phyloP scores from a whole-genome alignment of 1,284 basidiomycete genomes.

The Somion occarium region DNA sequence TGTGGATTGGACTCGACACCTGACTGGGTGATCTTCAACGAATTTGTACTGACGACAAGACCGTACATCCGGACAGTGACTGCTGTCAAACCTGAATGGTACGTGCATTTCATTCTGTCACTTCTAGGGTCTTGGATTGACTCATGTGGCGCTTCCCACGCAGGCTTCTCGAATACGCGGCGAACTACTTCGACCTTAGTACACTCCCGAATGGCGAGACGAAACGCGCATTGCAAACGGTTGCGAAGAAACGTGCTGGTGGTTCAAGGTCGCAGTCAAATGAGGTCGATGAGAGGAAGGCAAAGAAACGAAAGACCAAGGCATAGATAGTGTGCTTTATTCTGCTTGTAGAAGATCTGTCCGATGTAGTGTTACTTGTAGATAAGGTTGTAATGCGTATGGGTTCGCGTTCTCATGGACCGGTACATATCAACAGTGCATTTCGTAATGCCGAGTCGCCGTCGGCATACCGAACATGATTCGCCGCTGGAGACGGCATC shows the following conservation, averaged over 20 bases:
- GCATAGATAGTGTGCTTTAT: too few species aligned
- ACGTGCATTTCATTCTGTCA: slow-evolving; percentile 20
- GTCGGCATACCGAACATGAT: slow-evolving; percentile 30
- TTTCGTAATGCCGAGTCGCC: slow-evolving; percentile 77
- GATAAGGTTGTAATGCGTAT: too few species aligned
- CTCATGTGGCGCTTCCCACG: too few species aligned
- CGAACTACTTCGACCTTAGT: slow-evolving; percentile 74
- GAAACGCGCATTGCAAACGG: slow-evolving; percentile 58
- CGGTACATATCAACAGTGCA: slow-evolving; percentile 63
- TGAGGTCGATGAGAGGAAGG: slow-evolving; percentile 74
- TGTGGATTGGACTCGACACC: slow-evolving; percentile 92
- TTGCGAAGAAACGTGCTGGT: slow-evolving; percentile 21
- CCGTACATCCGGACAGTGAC: slow-evolving; percentile 92
- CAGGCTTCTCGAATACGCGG: slow-evolving; percentile 83
- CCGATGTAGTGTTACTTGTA: too few species aligned
- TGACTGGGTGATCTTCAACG: slow-evolving; percentile 98
- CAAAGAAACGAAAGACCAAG: slow-evolving; percentile 71
- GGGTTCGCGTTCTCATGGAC: too few species aligned
- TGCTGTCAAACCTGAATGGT: slow-evolving; percentile 90
- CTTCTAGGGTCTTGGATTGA: too few species aligned
- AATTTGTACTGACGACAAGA: slow-evolving; percentile 91
- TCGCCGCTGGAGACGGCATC: slow-evolving; percentile 30
- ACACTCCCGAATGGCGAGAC: slow-evolving; percentile 70
- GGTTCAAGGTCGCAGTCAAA: background rate
- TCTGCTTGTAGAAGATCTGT: too few species aligned